These are phyloP conservation scores for Smittium culicis DNA, from an alignment of 371 early-diverging fungal species.

Conservation along the genomic window DNA sequence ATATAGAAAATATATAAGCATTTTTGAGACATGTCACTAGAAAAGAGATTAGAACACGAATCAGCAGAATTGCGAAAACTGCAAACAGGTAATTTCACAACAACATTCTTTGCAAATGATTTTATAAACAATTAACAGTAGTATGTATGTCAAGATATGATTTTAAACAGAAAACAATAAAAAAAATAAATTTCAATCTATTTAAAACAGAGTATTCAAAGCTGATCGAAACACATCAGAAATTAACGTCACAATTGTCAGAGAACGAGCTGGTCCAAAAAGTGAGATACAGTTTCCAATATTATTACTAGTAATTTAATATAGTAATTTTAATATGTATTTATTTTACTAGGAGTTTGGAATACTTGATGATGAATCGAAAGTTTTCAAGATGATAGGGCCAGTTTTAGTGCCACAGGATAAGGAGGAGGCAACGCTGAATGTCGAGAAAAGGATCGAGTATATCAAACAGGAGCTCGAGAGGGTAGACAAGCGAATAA, in stretches of 20 bases:
- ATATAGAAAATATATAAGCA: too few species aligned
- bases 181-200: neutral
- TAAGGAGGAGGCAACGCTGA: slow-evolving; percentile 60
- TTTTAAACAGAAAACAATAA: neutral
- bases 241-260: slow-evolving; percentile 83
- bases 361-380: slow-evolving; percentile 57
- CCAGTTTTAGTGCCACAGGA: slow-evolving; percentile 92
- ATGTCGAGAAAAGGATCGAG: slow-evolving; percentile 87
- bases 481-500: slow-evolving; percentile 66
- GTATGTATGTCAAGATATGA: neutral
- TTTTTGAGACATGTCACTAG: slow-evolving; percentile 8
- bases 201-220: slow-evolving; percentile 46
- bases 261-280: slow-evolving; percentile 84
- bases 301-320: neutral
- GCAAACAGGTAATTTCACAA: slow-evolving; percentile 5
- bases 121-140: too few species aligned
- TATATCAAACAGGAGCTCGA: slow-evolving; percentile 76
- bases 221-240: slow-evolving; percentile 60
- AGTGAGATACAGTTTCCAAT: slow-evolving; percentile 32
- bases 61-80: slow-evolving; percentile 8
- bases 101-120: neutral
- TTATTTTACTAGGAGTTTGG: slow-evolving; percentile 58
- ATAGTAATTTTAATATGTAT: neutral
- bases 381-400: slow-evolving; percentile 86
- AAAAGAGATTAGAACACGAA: slow-evolving; percentile 8